These are phyloP conservation scores for Thelonectria olida DNA, from an alignment of 2,329 filamentous ascomycete genomes.

Conservation along the genomic window DNA sequence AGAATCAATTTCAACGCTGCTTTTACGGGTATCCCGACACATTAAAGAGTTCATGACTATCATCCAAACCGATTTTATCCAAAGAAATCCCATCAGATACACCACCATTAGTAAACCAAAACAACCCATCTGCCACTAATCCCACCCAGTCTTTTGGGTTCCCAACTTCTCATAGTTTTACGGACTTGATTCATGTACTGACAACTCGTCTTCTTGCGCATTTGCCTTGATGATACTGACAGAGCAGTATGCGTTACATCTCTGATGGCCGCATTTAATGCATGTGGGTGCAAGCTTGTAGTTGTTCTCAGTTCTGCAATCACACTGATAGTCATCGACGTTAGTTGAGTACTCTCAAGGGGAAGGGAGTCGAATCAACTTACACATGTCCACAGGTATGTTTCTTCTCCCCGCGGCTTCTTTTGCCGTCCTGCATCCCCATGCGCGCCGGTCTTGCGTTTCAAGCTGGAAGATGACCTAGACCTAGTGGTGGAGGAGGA, in stretches of 20 bases:
- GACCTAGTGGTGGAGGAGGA: background rate
- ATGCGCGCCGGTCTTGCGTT: slow-evolving; percentile 15
- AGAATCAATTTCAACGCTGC: background rate
- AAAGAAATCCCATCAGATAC: too few relatives aligned
- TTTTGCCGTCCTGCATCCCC: slow-evolving; percentile 14
- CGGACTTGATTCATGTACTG: background rate
- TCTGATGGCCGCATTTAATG: slow-evolving; percentile 5
- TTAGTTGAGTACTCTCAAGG: slow-evolving; percentile 10
- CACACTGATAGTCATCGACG: slow-evolving; percentile 27
- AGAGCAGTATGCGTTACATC: background rate
- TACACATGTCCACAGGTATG: slow-evolving; percentile 44
- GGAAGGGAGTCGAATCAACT: slow-evolving; percentile 23
- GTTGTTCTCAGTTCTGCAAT: slow-evolving; percentile 25
- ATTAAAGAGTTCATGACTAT: background rate
- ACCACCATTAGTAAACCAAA: too few relatives aligned
- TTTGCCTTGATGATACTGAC: background rate
- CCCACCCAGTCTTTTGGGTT: too few relatives aligned
- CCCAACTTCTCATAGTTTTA: too few relatives aligned
- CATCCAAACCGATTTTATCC: background rate
- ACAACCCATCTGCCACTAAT: too few relatives aligned
- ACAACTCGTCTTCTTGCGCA: background rate
- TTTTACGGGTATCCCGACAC: slow-evolving; percentile 16
- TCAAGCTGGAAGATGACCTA: background rate
- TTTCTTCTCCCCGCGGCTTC: slow-evolving; percentile 22
- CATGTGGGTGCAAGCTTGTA: slow-evolving; percentile 16